Evolutionary conservation across 768 basidiomycete genomes (phyloP), one percentile per base, ranked within the genome.

Genomic region (Mycena maculata): DNA sequence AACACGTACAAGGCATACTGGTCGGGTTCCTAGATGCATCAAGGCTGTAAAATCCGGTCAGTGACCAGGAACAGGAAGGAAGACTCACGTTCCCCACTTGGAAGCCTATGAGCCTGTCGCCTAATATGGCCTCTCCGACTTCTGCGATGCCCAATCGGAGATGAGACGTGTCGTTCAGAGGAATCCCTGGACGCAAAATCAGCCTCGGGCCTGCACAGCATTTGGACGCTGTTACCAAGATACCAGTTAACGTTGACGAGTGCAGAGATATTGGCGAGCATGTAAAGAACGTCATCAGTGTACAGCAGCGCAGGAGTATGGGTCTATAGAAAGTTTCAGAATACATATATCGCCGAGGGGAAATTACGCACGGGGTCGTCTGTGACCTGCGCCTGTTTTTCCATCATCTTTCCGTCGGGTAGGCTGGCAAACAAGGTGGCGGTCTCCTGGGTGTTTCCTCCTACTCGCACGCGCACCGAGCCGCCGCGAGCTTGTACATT

Each of bases 41-140:
- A n/a, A n/a, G n/a, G n/a, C n/a, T n/a, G n/a, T n/a, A n/a, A n/a
- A n/a, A n/a, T n/a, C n/a, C n/a, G n/a, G n/a, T n/a, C n/a, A n/a
- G n/a, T n/a, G n/a, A n/a, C n/a, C n/a, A n/a, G n/a, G n/a, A n/a
- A n/a, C n/a, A n/a, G n/a, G n/a, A n/a, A n/a, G n/a, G n/a, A n/a
- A n/a, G n/a, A n/a, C n/a, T n/a, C n/a, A n/a, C n/a, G 76, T 94
- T 93, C 1, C 89, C 92, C 6, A 87, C 85, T 75, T 93, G 90
- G 23, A 92, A 78, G 0, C 90, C 93, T 39, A 92, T 76, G 16
- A 95, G 82, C 67, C 84, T 79, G 64, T 87, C 79, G 0, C 93
- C 94, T 0, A 95, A 81, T 65, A 93, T 89, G n/a, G 76, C 63
- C 71, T 93, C 85, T 4, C 87, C 90, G 55, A 81, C 75, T 71